A percentile compares a stretch with the other conserved stretches of the same genome.
phyloP scores from a whole-genome alignment of 306 rosid genomes.

The Sicyos edulis region DNA sequence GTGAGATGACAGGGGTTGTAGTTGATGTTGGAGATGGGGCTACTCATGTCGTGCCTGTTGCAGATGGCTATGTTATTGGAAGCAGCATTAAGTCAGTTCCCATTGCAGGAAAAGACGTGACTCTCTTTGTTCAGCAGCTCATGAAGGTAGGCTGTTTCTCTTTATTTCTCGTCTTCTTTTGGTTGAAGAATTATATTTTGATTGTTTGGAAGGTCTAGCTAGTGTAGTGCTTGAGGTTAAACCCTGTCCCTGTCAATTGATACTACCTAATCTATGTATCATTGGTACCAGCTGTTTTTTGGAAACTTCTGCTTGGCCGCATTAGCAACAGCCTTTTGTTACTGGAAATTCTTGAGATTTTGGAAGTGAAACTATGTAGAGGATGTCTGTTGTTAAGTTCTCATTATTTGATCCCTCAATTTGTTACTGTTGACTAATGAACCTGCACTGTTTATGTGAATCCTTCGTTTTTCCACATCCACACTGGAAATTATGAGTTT shows the following conservation, averaged over 20 bases:
- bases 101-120: constrained; percentile 84
- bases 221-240: neutral
- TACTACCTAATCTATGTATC: neutral
- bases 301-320: too few relatives aligned
- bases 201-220: neutral
- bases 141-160: constrained; percentile 65
- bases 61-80: constrained; percentile 98
- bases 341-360: neutral
- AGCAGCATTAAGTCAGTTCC: constrained; percentile 96
- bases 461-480: constrained; percentile 1
- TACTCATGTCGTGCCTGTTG: constrained; percentile 92
- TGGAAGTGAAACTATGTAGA: neutral
- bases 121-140: constrained; percentile 92
- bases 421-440: neutral
- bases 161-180: neutral
- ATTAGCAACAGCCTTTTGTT: neutral
- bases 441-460: neutral
- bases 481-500: neutral
- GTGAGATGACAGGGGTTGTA: constrained; percentile 99
- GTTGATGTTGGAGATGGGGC: constrained; percentile 98
- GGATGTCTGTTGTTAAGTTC: neutral
- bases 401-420: neutral
- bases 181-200: constrained; percentile 3
- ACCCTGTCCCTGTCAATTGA: neutral
- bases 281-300: neutral